Evolutionary conservation across 495 filamentous ascomycete genomes (phyloP), one percentile per base, ranked within the genome.

Genomic region (Apodospora peruviana): DNA sequence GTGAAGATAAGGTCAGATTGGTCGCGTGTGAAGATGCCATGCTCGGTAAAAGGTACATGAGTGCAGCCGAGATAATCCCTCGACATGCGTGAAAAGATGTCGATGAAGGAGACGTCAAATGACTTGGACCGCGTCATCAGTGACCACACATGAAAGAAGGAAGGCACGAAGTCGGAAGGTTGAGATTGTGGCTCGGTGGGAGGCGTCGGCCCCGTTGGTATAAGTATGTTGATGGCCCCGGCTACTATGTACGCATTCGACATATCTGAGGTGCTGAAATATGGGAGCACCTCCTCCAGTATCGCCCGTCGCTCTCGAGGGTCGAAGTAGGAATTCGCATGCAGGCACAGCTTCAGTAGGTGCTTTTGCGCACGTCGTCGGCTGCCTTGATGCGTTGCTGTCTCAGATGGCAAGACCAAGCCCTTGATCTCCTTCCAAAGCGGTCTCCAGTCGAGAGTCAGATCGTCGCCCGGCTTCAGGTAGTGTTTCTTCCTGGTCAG

Each of bases 401-500:
- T 79, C 61, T 97, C 91, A 16, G 78, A 78, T 0, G 93, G 94
- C 14, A 99, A 70, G 10, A 96, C 90, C 55, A 96, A 81, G 18
- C 78, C 73, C 68, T 96, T 97, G 38, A 97, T 65, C 61, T 97
- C 91, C 51, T 88, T 86, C 80, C 84, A 97, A 18, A 99, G 73
- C 34, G 90, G 90, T 57, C 80, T 82, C 93, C 93, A 99, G 64
- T 96, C 90, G 43, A 99, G 70, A 10, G 74, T 74, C n/a, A 99
- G 72, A 57, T 99, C 94, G 54, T 88, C 85, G 47, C 86, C 84
- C 0, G 90, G 87, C 57, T 85, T 86, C 29, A 99, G 79, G 61
- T 96, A 96, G 67, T 99, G 93, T 67, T 95, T 96, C 60, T 89
- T 89, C 73, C 90, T 94, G 36, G 88, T 91, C 53, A 99, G 71